Conservation (phyloP, 2,329 filamentous ascomycete species). For the Dactylonectria macrodidyma region DNA sequence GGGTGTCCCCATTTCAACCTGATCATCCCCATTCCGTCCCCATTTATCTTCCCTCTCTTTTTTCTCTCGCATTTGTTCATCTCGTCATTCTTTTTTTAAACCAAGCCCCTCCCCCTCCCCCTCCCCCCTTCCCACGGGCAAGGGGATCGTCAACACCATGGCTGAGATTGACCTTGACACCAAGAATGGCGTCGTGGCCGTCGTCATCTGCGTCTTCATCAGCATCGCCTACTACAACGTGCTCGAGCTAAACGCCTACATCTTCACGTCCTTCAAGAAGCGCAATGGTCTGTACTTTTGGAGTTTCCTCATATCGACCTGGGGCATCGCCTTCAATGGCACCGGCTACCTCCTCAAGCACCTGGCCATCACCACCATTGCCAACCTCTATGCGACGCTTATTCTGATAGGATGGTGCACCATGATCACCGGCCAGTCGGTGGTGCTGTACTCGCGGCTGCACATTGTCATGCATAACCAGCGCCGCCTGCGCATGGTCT, state of each 20-base stretch:
- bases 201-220: conserved; percentile 43
- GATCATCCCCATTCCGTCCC: conserved; percentile 2
- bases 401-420: conserved; percentile 52
- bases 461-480: conserved; percentile 71
- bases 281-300: conserved; percentile 55
- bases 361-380: conserved; percentile 23
- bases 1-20: neutral
- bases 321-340: conserved; percentile 55
- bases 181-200: conserved; percentile 35
- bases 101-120: neutral
- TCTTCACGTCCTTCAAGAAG: conserved; percentile 51
- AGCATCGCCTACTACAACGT: conserved; percentile 52
- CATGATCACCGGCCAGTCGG: conserved; percentile 73
- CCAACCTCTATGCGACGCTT: conserved; percentile 44
- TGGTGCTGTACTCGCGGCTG: conserved; percentile 74
- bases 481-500: conserved; percentile 62
- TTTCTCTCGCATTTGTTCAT: neutral
- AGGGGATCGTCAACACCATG: conserved; percentile 13
- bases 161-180: conserved; percentile 15
- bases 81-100: neutral
- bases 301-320: conserved; percentile 52
- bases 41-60: neutral
- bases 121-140: neutral
- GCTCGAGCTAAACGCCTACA: conserved; percentile 52
- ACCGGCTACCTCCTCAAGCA: conserved; percentile 62